phyloP scores from a whole-genome alignment of 2,329 filamentous ascomycete species.

The Pestalotiopsis sp. region DNA sequence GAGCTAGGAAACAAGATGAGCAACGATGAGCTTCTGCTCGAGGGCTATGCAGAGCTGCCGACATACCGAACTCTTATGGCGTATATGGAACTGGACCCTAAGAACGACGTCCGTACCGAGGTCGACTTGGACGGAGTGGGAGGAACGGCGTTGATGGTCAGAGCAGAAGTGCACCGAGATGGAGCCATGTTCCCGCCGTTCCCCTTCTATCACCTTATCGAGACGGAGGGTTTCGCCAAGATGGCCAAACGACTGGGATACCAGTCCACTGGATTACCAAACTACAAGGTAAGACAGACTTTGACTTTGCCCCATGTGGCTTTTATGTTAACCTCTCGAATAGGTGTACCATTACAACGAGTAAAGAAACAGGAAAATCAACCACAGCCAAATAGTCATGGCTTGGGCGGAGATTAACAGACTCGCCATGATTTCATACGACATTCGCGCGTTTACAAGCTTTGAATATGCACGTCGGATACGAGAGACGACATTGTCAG shows the following conservation, averaged over 20 bases:
- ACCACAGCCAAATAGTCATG: neutral
- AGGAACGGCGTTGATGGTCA: conserved; percentile 88
- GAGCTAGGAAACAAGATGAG: conserved; percentile 79
- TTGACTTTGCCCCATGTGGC: neutral
- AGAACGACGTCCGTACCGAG: conserved; percentile 60
- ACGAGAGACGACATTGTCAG: neutral
- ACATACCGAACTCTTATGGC: conserved; percentile 94
- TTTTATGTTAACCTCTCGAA: neutral
- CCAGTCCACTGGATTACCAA: conserved; percentile 84
- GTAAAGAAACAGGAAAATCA: conserved; percentile 43
- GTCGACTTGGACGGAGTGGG: conserved; percentile 90
- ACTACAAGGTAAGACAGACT: conserved; percentile 78
- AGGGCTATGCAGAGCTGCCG: conserved; percentile 90
- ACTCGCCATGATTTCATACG: neutral
- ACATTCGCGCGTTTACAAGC: neutral
- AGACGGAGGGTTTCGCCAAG: conserved; percentile 97
- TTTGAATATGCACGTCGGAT: conserved; percentile 4
- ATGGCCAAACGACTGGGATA: conserved; percentile 92
- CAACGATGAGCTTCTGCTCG: conserved; percentile 87
- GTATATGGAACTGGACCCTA: conserved; percentile 65
- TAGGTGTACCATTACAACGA: conserved; percentile 92
- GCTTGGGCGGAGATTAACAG: neutral
- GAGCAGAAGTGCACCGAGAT: conserved; percentile 94
- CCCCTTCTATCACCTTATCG: conserved; percentile 93
- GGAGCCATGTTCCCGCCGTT: conserved; percentile 99